These are phyloP conservation scores for Dysphania ambrosioides DNA, from an alignment of 148 eudicot species.

Conservation along the genomic window DNA sequence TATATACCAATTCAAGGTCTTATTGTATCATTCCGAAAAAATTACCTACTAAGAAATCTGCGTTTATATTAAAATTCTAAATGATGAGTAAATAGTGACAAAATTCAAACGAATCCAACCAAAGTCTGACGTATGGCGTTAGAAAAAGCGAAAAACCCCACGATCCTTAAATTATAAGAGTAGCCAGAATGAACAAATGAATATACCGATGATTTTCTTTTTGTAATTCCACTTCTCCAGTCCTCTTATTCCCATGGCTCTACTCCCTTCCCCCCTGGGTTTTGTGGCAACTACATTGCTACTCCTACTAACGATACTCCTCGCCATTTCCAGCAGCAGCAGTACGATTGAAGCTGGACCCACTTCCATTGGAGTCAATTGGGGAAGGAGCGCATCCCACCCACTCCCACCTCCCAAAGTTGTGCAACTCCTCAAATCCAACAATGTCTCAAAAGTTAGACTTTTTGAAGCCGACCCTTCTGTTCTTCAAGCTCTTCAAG, in stretches of 20 bases:
- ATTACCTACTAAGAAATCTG: no score
- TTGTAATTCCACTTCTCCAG: neutral
- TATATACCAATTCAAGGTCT: no score
- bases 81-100: no score
- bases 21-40: no score
- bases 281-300: neutral
- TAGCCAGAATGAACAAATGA: no score
- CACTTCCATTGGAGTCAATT: constrained; percentile 58
- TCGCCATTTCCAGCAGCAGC: neutral
- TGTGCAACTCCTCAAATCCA: constrained; percentile 61
- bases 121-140: no score
- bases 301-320: neutral
- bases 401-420: constrained; percentile 68
- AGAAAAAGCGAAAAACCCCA: no score
- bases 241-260: neutral
- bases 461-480: constrained; percentile 58
- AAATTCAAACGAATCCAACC: no score
- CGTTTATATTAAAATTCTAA: no score
- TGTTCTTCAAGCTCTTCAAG: constrained; percentile 59
- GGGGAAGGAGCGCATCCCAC: constrained; percentile 78
- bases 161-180: no score
- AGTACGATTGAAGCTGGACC: neutral
- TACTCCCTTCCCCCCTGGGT: neutral
- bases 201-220: no score
- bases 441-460: constrained; percentile 55